Percentiles rank a stretch among this genome's conserved stretches.
Conservation (phyloP, 768 basidiomycete species). For the Hygrophorus russula region DNA sequence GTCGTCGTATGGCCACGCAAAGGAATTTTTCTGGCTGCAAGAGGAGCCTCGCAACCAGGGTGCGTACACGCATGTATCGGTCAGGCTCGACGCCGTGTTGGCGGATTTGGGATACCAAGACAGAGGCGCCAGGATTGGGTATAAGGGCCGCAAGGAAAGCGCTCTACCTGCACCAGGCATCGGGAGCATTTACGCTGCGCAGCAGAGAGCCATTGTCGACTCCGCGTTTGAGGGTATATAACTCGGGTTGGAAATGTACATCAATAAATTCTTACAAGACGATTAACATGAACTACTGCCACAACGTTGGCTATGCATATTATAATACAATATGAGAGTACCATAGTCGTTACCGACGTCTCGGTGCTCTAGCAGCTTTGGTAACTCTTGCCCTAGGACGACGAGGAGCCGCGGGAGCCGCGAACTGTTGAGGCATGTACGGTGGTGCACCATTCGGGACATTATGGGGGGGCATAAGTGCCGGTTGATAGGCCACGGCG, state of each 20-base stretch:
- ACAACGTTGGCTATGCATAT: too few relatives aligned
- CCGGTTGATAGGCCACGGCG: too few relatives aligned
- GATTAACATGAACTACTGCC: too few relatives aligned
- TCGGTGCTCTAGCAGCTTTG: too few relatives aligned
- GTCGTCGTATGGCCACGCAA: slow-evolving; percentile 27
- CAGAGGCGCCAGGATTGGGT: slow-evolving; percentile 25
- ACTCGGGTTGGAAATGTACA: too few relatives aligned
- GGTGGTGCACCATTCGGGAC: too few relatives aligned
- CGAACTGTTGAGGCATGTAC: too few relatives aligned
- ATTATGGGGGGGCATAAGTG: too few relatives aligned
- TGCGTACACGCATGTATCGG: slow-evolving; percentile 55
- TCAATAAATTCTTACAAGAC: not conserved
- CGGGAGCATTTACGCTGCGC: slow-evolving; percentile 51
- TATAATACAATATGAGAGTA: too few relatives aligned
- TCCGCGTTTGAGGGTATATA: slow-evolving; percentile 42
- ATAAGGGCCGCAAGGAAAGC: slow-evolving; percentile 59
- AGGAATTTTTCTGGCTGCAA: slow-evolving; percentile 59
- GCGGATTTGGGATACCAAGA: slow-evolving; percentile 17
- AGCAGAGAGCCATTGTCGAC: slow-evolving; percentile 53
- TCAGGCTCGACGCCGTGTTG: slow-evolving; percentile 45
- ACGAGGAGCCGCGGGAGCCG: too few relatives aligned
- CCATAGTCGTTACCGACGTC: too few relatives aligned
- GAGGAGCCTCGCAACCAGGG: slow-evolving; percentile 90
- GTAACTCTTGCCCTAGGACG: too few relatives aligned
- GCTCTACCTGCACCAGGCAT: slow-evolving; percentile 72